Evolutionary conservation across 257 asterid species (phyloP).

Genomic region (Ajuga chamaepitys): DNA sequence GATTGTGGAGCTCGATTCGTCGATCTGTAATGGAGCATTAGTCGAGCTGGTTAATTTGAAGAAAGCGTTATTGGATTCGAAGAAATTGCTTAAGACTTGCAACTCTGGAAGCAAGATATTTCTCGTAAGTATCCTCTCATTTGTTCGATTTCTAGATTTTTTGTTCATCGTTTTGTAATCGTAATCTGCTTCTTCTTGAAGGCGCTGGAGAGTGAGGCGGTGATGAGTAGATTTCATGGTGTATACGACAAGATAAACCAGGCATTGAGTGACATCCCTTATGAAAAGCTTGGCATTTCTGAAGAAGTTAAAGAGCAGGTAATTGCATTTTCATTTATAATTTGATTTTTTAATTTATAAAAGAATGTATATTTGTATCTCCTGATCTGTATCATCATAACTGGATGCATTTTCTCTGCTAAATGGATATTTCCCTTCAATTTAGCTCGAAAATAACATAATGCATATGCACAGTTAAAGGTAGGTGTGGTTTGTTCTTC

Average conservation of each 20-base stretch:
- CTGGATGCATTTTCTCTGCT: too few relatives aligned
- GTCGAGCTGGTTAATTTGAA: conserved; percentile 17
- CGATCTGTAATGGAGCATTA: conserved; percentile 1
- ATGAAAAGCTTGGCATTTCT: conserved; percentile 42
- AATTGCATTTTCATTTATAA: not conserved
- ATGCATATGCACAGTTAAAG: too few relatives aligned
- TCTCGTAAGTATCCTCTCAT: conserved; percentile 29
- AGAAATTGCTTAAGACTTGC: conserved; percentile 43
- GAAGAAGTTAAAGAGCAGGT: conserved; percentile 65
- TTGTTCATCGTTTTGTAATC: not conserved
- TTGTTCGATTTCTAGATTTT: not conserved
- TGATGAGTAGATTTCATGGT: conserved; percentile 38
- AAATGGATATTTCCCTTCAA: too few relatives aligned
- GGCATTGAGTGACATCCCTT: conserved; percentile 34
- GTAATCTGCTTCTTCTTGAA: not conserved
- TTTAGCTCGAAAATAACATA: too few relatives aligned
- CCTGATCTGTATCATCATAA: too few relatives aligned
- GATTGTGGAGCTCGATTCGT: conserved; percentile 24
- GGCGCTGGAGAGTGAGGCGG: conserved; percentile 54
- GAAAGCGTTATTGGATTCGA: conserved; percentile 37
- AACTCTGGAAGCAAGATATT: conserved; percentile 48
- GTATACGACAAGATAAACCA: conserved; percentile 39
- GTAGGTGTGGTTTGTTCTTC: too few relatives aligned
- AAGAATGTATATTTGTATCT: too few relatives aligned
- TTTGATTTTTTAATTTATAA: too few relatives aligned